Percentiles rank a stretch among this genome's conserved stretches.
Evolutionary conservation across 306 rosid genomes (phyloP).

Genomic region (Lupinus albus): DNA sequence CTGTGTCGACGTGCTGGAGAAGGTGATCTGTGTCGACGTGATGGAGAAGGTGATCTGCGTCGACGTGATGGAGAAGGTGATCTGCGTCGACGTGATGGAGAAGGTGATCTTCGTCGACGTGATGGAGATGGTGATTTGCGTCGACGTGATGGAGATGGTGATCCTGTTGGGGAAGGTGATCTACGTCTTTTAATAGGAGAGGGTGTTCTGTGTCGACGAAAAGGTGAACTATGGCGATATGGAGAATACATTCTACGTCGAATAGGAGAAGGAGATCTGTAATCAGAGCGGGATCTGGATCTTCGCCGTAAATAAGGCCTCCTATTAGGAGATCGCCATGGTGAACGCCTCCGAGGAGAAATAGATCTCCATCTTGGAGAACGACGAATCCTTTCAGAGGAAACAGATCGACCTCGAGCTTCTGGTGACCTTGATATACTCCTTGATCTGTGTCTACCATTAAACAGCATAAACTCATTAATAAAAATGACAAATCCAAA

Average conservation of each 20-base stretch:
- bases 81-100: conserved; percentile 42
- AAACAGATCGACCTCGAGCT: conserved; percentile 53
- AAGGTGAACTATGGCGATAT: conserved; percentile 43
- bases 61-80: conserved; percentile 41
- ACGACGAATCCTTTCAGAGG: conserved; percentile 53
- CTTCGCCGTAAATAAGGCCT: conserved; percentile 53
- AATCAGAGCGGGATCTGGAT: conserved; percentile 57
- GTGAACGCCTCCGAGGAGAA: conserved; percentile 59
- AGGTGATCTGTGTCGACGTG: conserved; percentile 45
- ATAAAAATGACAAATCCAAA: conserved; percentile 20
- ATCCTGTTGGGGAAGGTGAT: no score
- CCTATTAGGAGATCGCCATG: conserved; percentile 46
- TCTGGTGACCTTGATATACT: conserved; percentile 71
- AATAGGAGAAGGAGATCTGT: conserved; percentile 53
- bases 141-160: no score
- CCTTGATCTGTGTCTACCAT: conserved; percentile 57
- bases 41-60: conserved; percentile 41
- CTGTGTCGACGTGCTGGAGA: conserved; percentile 43
- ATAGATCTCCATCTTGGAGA: conserved; percentile 58
- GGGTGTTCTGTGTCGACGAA: conserved; percentile 60
- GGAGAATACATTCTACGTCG: conserved; percentile 67
- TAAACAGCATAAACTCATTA: conserved; percentile 34
- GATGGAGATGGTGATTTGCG: conserved; percentile 41
- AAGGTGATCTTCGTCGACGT: conserved; percentile 46
- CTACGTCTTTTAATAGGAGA: conserved; percentile 47